Evolutionary conservation across 1,284 basidiomycete species (phyloP).

Genomic region (Ceratobasidium sp.): DNA sequence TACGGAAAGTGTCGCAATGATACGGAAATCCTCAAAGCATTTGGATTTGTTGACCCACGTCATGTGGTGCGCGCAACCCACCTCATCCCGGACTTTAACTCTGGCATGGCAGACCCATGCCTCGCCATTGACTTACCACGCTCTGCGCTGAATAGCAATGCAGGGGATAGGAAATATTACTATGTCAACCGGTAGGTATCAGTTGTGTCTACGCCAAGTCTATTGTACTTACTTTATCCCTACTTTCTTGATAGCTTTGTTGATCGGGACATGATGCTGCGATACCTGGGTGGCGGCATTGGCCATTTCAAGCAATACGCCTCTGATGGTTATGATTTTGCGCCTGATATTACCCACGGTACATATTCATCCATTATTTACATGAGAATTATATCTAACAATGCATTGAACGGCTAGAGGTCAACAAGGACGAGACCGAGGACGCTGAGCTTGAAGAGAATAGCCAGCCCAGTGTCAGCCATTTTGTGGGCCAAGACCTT

Average conservation of each 20-base stretch:
- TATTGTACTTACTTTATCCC: neutral
- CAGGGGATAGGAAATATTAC: conserved; percentile 49
- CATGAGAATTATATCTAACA: neutral
- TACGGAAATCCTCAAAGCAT: conserved; percentile 9
- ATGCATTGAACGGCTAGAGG: neutral
- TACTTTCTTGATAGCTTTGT: conserved; percentile 50
- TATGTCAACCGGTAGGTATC: conserved; percentile 52
- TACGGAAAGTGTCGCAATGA: conserved; percentile 1
- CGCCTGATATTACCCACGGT: neutral
- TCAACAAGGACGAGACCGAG: too few relatives aligned
- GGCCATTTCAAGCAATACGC: conserved; percentile 51
- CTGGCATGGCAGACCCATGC: conserved; percentile 1
- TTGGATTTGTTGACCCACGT: conserved; percentile 45
- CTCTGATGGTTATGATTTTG: conserved; percentile 48
- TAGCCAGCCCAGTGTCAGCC: too few relatives aligned
- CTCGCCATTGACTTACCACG: neutral
- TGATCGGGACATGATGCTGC: conserved; percentile 55
- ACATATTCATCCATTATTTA: neutral
- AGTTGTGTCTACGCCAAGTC: neutral
- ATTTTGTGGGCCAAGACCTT: neutral
- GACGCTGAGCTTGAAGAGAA: too few relatives aligned
- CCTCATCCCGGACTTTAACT: conserved; percentile 41
- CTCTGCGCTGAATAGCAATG: conserved; percentile 9
- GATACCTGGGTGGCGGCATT: conserved; percentile 52
- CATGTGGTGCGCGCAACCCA: conserved; percentile 14